phyloP scores from a whole-genome alignment of 2,329 filamentous ascomycete species.

The Xylariomycetidae sp. region DNA sequence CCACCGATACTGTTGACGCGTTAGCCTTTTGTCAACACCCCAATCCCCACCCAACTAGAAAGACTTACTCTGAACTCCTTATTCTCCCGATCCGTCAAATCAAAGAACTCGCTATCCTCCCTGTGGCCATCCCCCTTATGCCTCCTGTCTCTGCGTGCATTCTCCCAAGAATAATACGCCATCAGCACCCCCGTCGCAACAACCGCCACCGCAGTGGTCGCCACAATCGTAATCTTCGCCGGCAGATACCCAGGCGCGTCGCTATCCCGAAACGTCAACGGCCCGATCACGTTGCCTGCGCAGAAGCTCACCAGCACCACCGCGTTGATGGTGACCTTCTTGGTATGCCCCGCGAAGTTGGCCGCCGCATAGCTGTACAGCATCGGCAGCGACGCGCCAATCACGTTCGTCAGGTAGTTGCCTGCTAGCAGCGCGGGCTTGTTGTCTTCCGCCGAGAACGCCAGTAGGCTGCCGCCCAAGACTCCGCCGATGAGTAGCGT shows the following conservation, averaged over 20 bases:
- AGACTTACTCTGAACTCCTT: slow-evolving; percentile 21
- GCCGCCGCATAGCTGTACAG: slow-evolving; percentile 24
- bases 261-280: slow-evolving; percentile 30
- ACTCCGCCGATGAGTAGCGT: slow-evolving; percentile 40
- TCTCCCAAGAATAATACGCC: slow-evolving; percentile 44
- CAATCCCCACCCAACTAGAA: no score
- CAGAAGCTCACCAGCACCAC: slow-evolving; percentile 35
- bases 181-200: slow-evolving; percentile 38
- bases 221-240: slow-evolving; percentile 35
- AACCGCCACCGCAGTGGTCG: slow-evolving; percentile 36
- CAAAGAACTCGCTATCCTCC: slow-evolving; percentile 24
- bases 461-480: slow-evolving; percentile 37
- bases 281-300: slow-evolving; percentile 36
- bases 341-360: slow-evolving; percentile 44
- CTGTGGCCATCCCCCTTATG: slow-evolving; percentile 11
- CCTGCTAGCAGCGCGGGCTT: slow-evolving; percentile 37
- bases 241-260: slow-evolving; percentile 32
- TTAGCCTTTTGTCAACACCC: no score
- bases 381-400: slow-evolving; percentile 37
- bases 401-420: slow-evolving; percentile 37
- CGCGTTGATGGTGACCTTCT: slow-evolving; percentile 46
- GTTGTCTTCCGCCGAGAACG: slow-evolving; percentile 25
- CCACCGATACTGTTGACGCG: no score
- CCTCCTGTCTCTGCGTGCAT: slow-evolving; percentile 28
- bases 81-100: slow-evolving; percentile 27